These are phyloP conservation scores for Parastagonospora nodorum DNA, from an alignment of 2,329 filamentous ascomycete species.

Conservation along the genomic window DNA sequence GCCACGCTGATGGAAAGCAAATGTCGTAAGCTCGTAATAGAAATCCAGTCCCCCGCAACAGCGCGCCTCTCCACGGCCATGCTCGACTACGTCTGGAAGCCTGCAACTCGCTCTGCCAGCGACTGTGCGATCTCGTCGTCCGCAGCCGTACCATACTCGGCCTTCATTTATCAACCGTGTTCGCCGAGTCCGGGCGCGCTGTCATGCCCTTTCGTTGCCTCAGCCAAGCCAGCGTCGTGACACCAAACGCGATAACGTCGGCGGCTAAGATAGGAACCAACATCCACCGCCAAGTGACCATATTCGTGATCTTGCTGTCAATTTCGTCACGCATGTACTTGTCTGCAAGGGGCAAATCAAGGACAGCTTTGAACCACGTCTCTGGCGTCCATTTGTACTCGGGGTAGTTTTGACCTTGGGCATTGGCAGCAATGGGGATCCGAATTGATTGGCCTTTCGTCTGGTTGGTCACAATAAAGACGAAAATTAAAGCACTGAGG, in stretches of 20 bases:
- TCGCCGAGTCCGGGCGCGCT: constrained; percentile 6
- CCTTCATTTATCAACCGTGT: constrained; percentile 21
- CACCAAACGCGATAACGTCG: constrained; percentile 24
- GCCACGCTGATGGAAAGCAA: no score
- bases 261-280: constrained; percentile 34
- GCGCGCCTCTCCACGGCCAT: no score
- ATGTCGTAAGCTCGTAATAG: no score
- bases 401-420: constrained; percentile 25
- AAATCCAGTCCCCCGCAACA: no score
- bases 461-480: constrained; percentile 37
- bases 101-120: background rate
- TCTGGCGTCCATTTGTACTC: constrained; percentile 39
- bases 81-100: no score
- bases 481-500: constrained; percentile 36
- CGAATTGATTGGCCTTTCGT: constrained; percentile 32
- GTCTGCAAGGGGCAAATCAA: constrained; percentile 33
- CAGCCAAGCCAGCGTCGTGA: constrained; percentile 22
- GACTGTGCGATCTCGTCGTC: background rate
- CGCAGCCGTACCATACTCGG: background rate
- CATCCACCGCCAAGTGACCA: constrained; percentile 43
- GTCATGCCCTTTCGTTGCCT: constrained; percentile 25
- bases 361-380: constrained; percentile 40
- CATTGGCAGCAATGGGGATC: constrained; percentile 22
- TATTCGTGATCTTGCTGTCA: constrained; percentile 24
- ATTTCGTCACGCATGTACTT: constrained; percentile 20